Evolutionary conservation across 2,329 filamentous ascomycete genomes (phyloP).

Genomic region (Fusarium piperis): DNA sequence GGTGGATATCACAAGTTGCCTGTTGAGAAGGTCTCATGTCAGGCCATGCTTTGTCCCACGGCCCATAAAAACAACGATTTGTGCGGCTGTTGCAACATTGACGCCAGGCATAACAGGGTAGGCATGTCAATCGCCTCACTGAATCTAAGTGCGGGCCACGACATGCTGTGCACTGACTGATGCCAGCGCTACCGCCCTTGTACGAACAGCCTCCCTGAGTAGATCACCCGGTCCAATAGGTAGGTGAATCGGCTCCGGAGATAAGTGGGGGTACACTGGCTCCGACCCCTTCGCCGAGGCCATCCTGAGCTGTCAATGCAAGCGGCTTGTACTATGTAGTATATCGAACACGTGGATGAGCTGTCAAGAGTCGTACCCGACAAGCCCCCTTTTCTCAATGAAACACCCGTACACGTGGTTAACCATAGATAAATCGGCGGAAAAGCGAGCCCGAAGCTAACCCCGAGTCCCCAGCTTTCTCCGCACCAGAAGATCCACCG

Average conservation of each 20-base stretch:
- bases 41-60: not conserved
- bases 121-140: not conserved
- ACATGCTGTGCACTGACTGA: not conserved
- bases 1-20: not conserved
- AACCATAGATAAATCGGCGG: not conserved
- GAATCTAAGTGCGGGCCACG: not conserved
- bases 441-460: not conserved
- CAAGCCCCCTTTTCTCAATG: not conserved
- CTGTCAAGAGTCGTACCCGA: not conserved
- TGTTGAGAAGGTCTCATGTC: not conserved
- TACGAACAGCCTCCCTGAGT: not conserved
- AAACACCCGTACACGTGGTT: not conserved
- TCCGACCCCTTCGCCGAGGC: not conserved
- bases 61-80: not conserved
- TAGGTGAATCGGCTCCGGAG: not conserved
- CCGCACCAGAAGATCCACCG: not conserved
- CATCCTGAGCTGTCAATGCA: not conserved
- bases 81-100: not conserved
- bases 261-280: not conserved
- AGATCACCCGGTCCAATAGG: not conserved
- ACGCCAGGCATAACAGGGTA: not conserved
- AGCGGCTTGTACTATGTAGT: not conserved
- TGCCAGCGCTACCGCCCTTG: not conserved
- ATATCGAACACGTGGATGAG: not conserved
- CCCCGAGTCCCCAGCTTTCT: constrained; percentile 1